Base-by-base conservation (phyloP, 129 eudicot species). In the Apium graveolens region DNA sequence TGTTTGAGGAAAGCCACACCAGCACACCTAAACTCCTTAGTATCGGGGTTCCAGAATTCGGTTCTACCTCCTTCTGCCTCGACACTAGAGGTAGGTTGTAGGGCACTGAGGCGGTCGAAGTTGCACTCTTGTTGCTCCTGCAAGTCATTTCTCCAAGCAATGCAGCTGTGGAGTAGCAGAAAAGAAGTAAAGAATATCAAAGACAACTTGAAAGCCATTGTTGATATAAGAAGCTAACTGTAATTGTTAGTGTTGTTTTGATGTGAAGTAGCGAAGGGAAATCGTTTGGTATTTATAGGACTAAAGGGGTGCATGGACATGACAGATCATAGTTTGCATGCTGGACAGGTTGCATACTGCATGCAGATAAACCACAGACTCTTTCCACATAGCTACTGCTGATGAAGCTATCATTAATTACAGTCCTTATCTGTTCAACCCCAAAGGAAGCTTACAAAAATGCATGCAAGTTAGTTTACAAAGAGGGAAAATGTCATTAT, bases 31-130 rank as follows among this genome's bases (percentile, higher is more conserved):
- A 89, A 85, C 57, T 86, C 84, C 26, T 85, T 70, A 26, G 68
- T 16, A 13, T 72, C 60, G 21, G 77, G 45, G 73, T 90, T 87
- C 92, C 92, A 93, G 29, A 84, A 80, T 84, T 93, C 92, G 2
- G 92, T 82, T 1, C 69, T 78, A 3, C 97, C 98, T 11, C 91
- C 97, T 81, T 93, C 98, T 6, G 96, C 79, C 51, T 82, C 68
- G 81, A 93, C 1, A 1, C 79, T 74, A 17, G 68, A 27, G 27
- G 62, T 39, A 10, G 98, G 97, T 73, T 93, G 87, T 6, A 69
- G 91, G 24, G 97, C 84, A 5, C 73, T 80, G 55, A 91, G 70
- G 48, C 90, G 82, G 8, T 70, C 48, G 57, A 93, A 66, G 49
- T 82, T 87, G 83, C 98, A 93, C 78, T 82, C 82, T 38, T 78